Conservation (phyloP, 805 yeast genomes). For the Ogataea trehalophila region DNA sequence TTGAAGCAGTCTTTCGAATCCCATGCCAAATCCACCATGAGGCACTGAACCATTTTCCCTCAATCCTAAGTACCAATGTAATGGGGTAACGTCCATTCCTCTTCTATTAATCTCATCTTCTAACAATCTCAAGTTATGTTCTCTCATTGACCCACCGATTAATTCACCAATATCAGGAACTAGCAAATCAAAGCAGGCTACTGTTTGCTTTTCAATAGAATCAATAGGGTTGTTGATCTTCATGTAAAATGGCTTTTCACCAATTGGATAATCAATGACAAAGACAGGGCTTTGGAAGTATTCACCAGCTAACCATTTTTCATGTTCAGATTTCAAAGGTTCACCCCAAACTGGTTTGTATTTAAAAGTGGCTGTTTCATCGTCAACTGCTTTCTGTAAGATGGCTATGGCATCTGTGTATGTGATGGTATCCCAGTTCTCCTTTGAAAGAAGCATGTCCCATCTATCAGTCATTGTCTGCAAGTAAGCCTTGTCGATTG, state of each 20-base stretch:
- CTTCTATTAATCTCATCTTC: constrained; percentile 44
- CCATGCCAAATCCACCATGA: constrained; percentile 97
- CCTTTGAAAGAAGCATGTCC: constrained; percentile 41
- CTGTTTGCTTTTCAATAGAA: constrained; percentile 42
- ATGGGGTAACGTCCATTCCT: constrained; percentile 51
- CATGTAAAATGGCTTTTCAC: constrained; percentile 91
- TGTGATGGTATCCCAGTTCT: constrained; percentile 64
- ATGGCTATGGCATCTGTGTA: constrained; percentile 71
- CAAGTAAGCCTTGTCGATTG: constrained; percentile 35
- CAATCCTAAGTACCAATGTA: constrained; percentile 78
- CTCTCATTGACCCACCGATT: constrained; percentile 92
- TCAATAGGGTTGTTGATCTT: constrained; percentile 34
- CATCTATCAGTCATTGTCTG: constrained; percentile 48
- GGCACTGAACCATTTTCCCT: constrained; percentile 79
- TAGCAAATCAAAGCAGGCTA: constrained; percentile 83
- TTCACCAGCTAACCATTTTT: constrained; percentile 78
- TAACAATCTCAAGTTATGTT: constrained; percentile 51
- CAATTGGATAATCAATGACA: constrained; percentile 80
- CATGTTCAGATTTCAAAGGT: constrained; percentile 77
- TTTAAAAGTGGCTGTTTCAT: constrained; percentile 32
- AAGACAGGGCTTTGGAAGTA: constrained; percentile 73
- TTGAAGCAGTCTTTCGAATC: constrained; percentile 79
- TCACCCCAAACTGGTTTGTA: constrained; percentile 63
- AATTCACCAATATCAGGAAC: constrained; percentile 92
- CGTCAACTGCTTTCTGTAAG: constrained; percentile 31